phyloP scores from a whole-genome alignment of 257 asterid species.

The Solanum arcanum region DNA sequence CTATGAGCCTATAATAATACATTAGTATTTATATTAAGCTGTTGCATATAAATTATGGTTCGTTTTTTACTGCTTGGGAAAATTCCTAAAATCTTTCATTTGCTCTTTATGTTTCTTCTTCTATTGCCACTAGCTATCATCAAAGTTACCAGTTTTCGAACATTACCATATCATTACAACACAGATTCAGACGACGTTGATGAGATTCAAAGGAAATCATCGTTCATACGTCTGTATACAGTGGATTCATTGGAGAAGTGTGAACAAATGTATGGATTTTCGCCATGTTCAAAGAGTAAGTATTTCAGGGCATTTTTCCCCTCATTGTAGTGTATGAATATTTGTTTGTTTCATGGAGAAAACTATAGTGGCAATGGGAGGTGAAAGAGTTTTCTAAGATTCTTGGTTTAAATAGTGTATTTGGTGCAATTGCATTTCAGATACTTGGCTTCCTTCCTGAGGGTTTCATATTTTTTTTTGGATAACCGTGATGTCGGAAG shows the following conservation, averaged over 20 bases:
- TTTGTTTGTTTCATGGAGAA: constrained; percentile 32
- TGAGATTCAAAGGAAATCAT: background rate
- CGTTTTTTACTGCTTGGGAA: background rate
- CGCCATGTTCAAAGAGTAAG: constrained; percentile 31
- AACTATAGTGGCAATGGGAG: constrained; percentile 30
- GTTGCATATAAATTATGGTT: background rate
- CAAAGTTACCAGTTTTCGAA: background rate
- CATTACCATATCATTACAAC: background rate
- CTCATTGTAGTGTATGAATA: constrained; percentile 33
- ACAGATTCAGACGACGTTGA: background rate
- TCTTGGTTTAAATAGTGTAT: background rate
- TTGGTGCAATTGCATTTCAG: no score
- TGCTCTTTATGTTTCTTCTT: background rate
- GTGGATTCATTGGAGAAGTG: constrained; percentile 13
- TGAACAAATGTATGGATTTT: constrained; percentile 35
- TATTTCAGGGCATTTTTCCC: constrained; percentile 25
- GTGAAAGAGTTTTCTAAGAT: constrained; percentile 33
- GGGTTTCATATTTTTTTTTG: background rate
- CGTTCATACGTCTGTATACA: constrained; percentile 4
- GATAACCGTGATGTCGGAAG: background rate
- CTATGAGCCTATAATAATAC: background rate
- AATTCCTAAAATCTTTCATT: background rate
- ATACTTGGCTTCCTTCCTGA: constrained; percentile 7
- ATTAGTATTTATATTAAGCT: background rate
- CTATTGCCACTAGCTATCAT: background rate